phyloP scores from a whole-genome alignment of 2,329 filamentous ascomycete genomes.

The Ophiostoma ulmi region DNA sequence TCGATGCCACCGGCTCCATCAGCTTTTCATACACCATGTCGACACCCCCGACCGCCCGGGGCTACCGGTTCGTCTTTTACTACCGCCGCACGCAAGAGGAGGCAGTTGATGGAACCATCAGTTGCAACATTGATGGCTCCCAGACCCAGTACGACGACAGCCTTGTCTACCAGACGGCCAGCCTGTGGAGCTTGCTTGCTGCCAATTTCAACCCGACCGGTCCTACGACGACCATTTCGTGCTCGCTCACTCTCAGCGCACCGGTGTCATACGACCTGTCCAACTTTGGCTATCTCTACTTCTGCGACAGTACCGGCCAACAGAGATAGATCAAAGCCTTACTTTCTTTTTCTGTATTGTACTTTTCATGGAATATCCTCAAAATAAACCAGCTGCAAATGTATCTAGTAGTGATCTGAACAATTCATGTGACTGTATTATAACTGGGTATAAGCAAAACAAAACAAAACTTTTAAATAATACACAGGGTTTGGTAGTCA shows the following conservation, averaged over 20 bases:
- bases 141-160: slow-evolving; percentile 4
- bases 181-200: background rate
- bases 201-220: background rate
- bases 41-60: background rate
- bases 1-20: background rate
- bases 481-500: background rate
- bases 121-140: background rate
- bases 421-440: background rate
- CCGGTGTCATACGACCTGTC: background rate
- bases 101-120: background rate
- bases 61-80: background rate
- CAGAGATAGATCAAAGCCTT: background rate
- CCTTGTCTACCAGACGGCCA: background rate
- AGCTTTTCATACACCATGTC: background rate
- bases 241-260: background rate
- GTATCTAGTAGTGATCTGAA: too few relatives aligned
- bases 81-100: background rate
- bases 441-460: background rate
- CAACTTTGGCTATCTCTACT: slow-evolving; percentile 2
- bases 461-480: background rate
- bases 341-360: background rate
- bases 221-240: background rate
- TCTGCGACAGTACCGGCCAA: background rate
- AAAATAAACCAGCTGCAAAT: too few relatives aligned
- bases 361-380: background rate